Percentiles rank a stretch among this genome's conserved stretches.
Conservation (phyloP, 805 yeast genomes). For the Priceomyces medius region DNA sequence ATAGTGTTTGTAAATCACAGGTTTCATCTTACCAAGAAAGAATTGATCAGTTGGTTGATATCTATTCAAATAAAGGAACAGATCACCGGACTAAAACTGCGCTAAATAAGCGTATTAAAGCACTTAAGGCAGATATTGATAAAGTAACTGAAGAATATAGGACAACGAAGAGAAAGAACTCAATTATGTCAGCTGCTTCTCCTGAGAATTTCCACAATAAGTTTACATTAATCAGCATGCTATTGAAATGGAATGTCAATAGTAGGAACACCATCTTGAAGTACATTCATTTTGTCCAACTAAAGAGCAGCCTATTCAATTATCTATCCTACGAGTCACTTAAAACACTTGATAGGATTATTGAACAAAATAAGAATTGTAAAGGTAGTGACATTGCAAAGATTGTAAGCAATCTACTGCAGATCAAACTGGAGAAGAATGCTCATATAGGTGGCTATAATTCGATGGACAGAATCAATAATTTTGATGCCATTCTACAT, state of each 20-base stretch:
- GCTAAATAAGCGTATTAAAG: constrained; percentile 17
- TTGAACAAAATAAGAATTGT: constrained; percentile 16
- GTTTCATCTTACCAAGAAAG: constrained; percentile 26
- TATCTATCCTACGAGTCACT: constrained; percentile 37
- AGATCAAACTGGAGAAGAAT: constrained; percentile 22
- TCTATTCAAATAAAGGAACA: constrained; percentile 11
- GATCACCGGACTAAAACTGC: constrained; percentile 6
- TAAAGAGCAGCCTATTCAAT: constrained; percentile 23
- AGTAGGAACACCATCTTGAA: constrained; percentile 34
- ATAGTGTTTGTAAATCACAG: constrained; percentile 28
- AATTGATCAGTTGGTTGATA: constrained; percentile 22
- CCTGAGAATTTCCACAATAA: constrained; percentile 32
- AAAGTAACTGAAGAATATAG: constrained; percentile 7
- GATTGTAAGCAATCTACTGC: constrained; percentile 39
- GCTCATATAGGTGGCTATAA: not conserved
- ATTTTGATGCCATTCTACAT: constrained; percentile 32
- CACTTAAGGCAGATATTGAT: constrained; percentile 18
- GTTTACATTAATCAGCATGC: constrained; percentile 38
- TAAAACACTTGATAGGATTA: constrained; percentile 30
- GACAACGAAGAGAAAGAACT: constrained; percentile 1
- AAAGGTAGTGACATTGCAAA: constrained; percentile 11
- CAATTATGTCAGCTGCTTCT: constrained; percentile 3
- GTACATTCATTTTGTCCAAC: constrained; percentile 38
- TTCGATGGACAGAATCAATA: constrained; percentile 23
- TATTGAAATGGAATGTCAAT: constrained; percentile 41